Conservation (phyloP, 257 asterid species). For the Gentiana straminea region DNA sequence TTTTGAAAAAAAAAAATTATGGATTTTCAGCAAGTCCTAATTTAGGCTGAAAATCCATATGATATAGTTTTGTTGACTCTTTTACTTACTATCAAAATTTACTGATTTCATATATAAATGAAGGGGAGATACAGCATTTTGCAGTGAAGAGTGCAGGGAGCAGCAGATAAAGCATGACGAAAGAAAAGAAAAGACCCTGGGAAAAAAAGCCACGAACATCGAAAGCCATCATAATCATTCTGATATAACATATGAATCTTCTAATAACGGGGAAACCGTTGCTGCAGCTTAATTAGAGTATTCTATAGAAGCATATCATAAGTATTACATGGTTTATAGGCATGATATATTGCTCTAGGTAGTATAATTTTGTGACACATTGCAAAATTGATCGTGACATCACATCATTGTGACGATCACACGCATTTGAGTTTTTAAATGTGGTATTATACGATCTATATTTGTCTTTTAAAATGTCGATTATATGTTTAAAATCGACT, state of each 20-base stretch:
- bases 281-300: slow-evolving; percentile 17
- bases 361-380: too few species aligned
- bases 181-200: slow-evolving; percentile 14
- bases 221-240: slow-evolving; percentile 14
- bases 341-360: too few species aligned
- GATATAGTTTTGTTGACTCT: neutral
- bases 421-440: too few species aligned
- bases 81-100: neutral
- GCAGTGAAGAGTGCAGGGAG: slow-evolving; percentile 41
- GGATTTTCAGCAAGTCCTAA: neutral
- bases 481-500: too few species aligned
- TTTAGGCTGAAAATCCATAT: neutral
- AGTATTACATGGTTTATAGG: too few species aligned
- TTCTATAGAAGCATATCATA: too few species aligned
- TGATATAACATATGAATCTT: slow-evolving; percentile 15
- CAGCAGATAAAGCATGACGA: slow-evolving; percentile 35
- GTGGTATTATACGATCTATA: too few species aligned
- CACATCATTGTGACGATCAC: too few species aligned
- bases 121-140: slow-evolving; percentile 43
- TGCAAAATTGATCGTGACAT: too few species aligned
- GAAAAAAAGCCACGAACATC: slow-evolving; percentile 6
- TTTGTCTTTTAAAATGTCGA: too few species aligned
- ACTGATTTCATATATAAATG: neutral
- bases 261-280: slow-evolving; percentile 15
- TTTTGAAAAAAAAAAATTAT: neutral